These are phyloP conservation scores for Trebouxia gelatinosa DNA, from an alignment of 163 green algal species.

Conservation along the genomic window DNA sequence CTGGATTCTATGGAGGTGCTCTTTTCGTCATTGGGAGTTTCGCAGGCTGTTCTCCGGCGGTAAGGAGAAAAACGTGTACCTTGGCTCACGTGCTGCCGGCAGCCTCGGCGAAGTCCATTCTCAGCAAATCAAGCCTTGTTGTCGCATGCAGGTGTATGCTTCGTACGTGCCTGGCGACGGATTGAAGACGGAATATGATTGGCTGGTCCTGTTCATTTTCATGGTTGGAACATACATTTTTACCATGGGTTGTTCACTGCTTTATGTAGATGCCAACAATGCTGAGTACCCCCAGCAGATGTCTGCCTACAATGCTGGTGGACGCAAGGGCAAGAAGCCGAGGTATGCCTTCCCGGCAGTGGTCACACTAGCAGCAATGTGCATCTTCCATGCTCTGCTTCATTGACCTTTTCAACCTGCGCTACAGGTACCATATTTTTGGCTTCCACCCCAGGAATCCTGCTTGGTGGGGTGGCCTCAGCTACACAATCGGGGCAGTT, in stretches of 20 bases:
- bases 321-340: slow-evolving; percentile 2
- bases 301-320: not conserved
- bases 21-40: slow-evolving; percentile 27
- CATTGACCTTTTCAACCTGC: too few species aligned
- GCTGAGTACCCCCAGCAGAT: slow-evolving; percentile 2
- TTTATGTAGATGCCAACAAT: slow-evolving; percentile 27
- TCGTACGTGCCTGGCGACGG: not conserved
- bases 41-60: slow-evolving; percentile 15
- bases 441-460: slow-evolving; percentile 16
- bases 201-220: slow-evolving; percentile 23
- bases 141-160: slow-evolving; percentile 8
- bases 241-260: slow-evolving; percentile 8
- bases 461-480: slow-evolving; percentile 23
- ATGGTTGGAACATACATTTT: slow-evolving; percentile 24
- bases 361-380: too few species aligned
- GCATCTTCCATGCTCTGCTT: too few species aligned
- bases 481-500: slow-evolving; percentile 17
- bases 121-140: too few species aligned
- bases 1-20: slow-evolving; percentile 3
- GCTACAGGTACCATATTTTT: slow-evolving; percentile 6
- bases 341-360: too few species aligned
- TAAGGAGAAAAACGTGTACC: too few species aligned
- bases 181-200: slow-evolving; percentile 1
- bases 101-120: too few species aligned
- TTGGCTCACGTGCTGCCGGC: too few species aligned